A percentile compares a stretch with the other conserved stretches of the same genome.
Evolutionary conservation across 2,329 filamentous ascomycete genomes (phyloP).

Genomic region (Pyrenochaeta sp.): DNA sequence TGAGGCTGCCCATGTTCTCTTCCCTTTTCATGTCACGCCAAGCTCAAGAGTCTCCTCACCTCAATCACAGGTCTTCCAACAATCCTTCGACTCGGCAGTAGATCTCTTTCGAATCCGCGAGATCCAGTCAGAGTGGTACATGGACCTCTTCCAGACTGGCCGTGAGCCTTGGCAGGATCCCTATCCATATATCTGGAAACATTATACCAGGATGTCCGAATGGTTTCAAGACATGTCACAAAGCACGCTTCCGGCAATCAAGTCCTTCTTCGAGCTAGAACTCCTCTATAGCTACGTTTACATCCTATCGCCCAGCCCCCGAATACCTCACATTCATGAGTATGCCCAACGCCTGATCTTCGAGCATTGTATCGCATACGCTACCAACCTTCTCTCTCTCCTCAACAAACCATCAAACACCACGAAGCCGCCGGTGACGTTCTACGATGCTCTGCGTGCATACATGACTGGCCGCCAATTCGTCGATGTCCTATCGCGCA

Average conservation of each 20-base stretch:
- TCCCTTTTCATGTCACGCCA: no score
- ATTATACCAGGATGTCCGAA: conserved; percentile 76
- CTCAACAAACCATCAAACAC: conserved; percentile 59
- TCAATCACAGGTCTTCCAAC: conserved; percentile 61
- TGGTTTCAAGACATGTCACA: conserved; percentile 82
- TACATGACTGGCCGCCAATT: conserved; percentile 72
- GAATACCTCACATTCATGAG: conserved; percentile 74
- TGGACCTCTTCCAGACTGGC: conserved; percentile 82
- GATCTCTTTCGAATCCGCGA: conserved; percentile 84
- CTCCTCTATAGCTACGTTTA: conserved; percentile 91
- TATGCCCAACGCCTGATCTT: conserved; percentile 84
- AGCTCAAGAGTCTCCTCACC: conserved; percentile 55
- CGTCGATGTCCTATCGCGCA: conserved; percentile 62
- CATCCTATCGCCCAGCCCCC: conserved; percentile 80
- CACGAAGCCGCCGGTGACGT: conserved; percentile 77
- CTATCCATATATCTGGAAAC: conserved; percentile 75
- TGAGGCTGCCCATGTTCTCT: no score
- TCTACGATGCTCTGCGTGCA: conserved; percentile 84
- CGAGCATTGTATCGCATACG: conserved; percentile 84
- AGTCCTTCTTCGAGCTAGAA: conserved; percentile 84
- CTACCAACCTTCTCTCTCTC: conserved; percentile 74
- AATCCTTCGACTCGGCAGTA: conserved; percentile 72
- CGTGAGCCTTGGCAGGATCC: conserved; percentile 72
- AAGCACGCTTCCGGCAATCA: conserved; percentile 69
- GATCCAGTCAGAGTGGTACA: conserved; percentile 88